Base-by-base conservation (phyloP, 345 rosid genomes). In the Raphanus raphanistrum region DNA sequence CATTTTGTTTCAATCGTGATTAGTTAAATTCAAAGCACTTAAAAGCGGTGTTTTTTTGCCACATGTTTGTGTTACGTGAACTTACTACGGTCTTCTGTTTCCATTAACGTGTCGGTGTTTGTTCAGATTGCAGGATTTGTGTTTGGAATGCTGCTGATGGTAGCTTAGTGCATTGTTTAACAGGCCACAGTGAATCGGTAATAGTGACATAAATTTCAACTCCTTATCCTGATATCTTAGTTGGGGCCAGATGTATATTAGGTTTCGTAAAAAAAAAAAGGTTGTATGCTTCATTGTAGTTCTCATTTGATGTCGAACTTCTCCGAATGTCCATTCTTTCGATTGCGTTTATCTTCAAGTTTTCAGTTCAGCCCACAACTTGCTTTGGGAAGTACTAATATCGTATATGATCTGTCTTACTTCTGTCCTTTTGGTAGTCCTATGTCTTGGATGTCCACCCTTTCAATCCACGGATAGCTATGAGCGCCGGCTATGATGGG, bases 401-500 rank as follows among this genome's bases (percentile, higher is more conserved):
- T 31, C 13, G 61, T 68, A 54, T 60, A 8, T 62, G 64, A 57
- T 72, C 35, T 66, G 62, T 79, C 29, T 32, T 13, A 25, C 64
- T 62, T 6, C 79, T 80, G 54, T 76, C 63, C 50, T 79, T 41
- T 82, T 82, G 73, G 81, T 90, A 95, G 99, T 92, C 99, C 38
- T 95, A 91, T 84, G 99, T 95, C 81, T 85, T 95, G 87, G 99
- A 95, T 86, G 98, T 95, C 73, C 99, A 95, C 82, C 99, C 99
- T 82, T 95, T 85, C 84, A 93, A 95, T 82, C 98, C 98, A 38
- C 89, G 98, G 82, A 91, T 95, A 75, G 98, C 98, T 15, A 95
- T 95, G 99, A 95, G 98, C 68, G 98, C 99, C 82, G 99, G 99
- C 72, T 95, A 95, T 79, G 99, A 95, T 85, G 99, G 99, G 75